Percentiles rank a stretch among this genome's conserved stretches.
These are phyloP conservation scores for Torulaspora microellipsoides DNA, from an alignment of 805 yeast species.

Conservation along the genomic window DNA sequence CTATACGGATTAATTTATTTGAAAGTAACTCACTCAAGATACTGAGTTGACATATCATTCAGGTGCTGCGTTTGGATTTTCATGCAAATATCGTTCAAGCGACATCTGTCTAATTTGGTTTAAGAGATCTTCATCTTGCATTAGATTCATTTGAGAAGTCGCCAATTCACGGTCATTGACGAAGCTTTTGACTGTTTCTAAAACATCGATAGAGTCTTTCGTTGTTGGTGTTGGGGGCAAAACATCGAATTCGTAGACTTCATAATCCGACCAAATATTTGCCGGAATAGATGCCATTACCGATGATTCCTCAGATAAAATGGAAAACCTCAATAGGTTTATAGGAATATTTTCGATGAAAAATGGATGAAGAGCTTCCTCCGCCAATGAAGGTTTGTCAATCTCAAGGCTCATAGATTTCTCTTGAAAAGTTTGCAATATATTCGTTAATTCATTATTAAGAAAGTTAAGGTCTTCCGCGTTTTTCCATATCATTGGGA, in stretches of 20 bases:
- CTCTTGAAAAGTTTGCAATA: constrained; percentile 19
- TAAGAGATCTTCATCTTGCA: constrained; percentile 33
- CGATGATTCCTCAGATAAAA: constrained; percentile 65
- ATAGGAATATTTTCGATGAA: constrained; percentile 42
- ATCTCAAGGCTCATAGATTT: constrained; percentile 4
- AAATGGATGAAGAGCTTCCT: constrained; percentile 16
- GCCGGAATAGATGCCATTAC: constrained; percentile 68
- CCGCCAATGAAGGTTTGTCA: background rate
- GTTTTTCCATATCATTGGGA: constrained; percentile 52
- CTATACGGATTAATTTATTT: too few species aligned
- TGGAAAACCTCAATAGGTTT: constrained; percentile 61
- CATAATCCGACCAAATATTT: constrained; percentile 54
- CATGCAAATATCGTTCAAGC: constrained; percentile 29
- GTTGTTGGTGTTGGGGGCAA: constrained; percentile 54
- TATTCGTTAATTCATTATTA: constrained; percentile 37
- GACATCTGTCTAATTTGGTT: constrained; percentile 33
- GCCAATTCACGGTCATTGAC: constrained; percentile 32
- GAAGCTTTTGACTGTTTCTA: constrained; percentile 35
- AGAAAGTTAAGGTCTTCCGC: constrained; percentile 44
- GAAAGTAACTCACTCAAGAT: too few species aligned
- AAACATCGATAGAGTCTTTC: constrained; percentile 33
- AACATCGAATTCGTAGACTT: constrained; percentile 65
- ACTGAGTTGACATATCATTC: constrained; percentile 1
- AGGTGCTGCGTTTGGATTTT: constrained; percentile 16
- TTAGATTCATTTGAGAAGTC: constrained; percentile 22